Evolutionary conservation across 2,329 filamentous ascomycete species (phyloP), one percentile per base, ranked within the genome.

Genomic region (Epichloe baconii): DNA sequence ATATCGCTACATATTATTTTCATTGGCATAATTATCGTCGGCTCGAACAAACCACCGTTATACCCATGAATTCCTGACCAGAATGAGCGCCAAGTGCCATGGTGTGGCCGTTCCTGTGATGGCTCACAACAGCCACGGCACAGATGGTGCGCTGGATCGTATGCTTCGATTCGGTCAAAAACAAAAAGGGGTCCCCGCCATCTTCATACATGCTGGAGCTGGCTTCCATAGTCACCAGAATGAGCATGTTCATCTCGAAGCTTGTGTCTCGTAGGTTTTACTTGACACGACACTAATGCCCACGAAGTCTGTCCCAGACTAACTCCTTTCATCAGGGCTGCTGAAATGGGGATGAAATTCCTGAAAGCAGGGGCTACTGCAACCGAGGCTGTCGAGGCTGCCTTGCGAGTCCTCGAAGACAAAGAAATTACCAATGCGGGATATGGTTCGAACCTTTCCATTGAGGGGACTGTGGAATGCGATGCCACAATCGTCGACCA

Each of bases 401-500:
- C 93, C 34, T 82, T 98, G 61, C 87, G 85, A 58, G 75, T 88
- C 19, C 80, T 98, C 17, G 93, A 98, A 68, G 88, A 98, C 64
- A 83, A 86, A 52, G 89, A 96, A 61, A 94, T 98, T 57, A 98
- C 94, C 37, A 98, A 98, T 65, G 87, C 91, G 38, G 93, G 93
- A 0, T 97, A 86, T 64, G 93, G 94, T 45, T 98, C 93, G 68
- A 98, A 98, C 61, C 73, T 98, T 23, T 84, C 88, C 44, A 86
- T 95, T 55, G 85, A 96, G 58, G 93, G 93, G 1, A 79, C 82
- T 1, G 93, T 97, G 12, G 93, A 98, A 66, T 94, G 90, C 59
- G 93, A 98, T 71, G 93, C 93, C 51, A 90, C 88, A 0, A 79
- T 98, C 50, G 86, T 98, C 41, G 90, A 98, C 62, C 86, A 97